Evolutionary conservation across 805 yeast genomes (phyloP).

Genomic region (Hyphopichia homilentoma): DNA sequence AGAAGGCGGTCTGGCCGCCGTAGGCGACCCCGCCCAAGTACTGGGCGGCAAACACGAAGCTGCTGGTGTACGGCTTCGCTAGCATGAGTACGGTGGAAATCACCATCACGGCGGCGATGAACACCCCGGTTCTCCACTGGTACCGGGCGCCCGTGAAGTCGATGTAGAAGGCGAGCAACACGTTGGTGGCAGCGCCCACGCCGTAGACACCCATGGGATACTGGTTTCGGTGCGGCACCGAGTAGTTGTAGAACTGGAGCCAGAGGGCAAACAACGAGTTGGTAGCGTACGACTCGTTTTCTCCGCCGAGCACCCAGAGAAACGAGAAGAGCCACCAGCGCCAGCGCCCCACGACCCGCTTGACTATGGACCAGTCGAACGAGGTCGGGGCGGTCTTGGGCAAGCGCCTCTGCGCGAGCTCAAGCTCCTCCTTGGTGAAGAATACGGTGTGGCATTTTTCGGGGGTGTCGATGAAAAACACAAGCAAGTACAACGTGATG

Average conservation of each 20-base stretch:
- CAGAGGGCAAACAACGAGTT: slow-evolving; percentile 33
- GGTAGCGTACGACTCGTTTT: slow-evolving; percentile 31
- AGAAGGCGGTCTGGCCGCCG: slow-evolving; percentile 58
- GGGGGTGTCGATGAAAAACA: slow-evolving; percentile 52
- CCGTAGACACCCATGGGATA: slow-evolving; percentile 38
- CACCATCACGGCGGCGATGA: slow-evolving; percentile 40
- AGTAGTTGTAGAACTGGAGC: slow-evolving; percentile 24
- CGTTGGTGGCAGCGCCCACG: slow-evolving; percentile 29
- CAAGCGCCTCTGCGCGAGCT: slow-evolving; percentile 34
- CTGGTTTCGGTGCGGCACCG: slow-evolving; percentile 29
- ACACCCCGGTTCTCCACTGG: slow-evolving; percentile 50
- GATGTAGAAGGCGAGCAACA: slow-evolving; percentile 24
- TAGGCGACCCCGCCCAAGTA: slow-evolving; percentile 52
- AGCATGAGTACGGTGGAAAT: slow-evolving; percentile 46
- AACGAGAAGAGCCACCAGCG: slow-evolving; percentile 34
- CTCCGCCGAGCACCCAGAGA: slow-evolving; percentile 36
- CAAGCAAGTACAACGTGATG: slow-evolving; percentile 50
- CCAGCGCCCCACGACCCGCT: slow-evolving; percentile 39
- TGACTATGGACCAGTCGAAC: slow-evolving; percentile 32
- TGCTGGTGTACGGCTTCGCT: slow-evolving; percentile 33
- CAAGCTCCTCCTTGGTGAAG: slow-evolving; percentile 21
- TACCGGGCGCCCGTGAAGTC: slow-evolving; percentile 29
- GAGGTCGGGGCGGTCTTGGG: slow-evolving; percentile 25
- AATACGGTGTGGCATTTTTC: slow-evolving; percentile 22
- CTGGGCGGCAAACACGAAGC: slow-evolving; percentile 49